Conservation (phyloP, 768 basidiomycete species). For the Chlorophyllum brunneum region DNA sequence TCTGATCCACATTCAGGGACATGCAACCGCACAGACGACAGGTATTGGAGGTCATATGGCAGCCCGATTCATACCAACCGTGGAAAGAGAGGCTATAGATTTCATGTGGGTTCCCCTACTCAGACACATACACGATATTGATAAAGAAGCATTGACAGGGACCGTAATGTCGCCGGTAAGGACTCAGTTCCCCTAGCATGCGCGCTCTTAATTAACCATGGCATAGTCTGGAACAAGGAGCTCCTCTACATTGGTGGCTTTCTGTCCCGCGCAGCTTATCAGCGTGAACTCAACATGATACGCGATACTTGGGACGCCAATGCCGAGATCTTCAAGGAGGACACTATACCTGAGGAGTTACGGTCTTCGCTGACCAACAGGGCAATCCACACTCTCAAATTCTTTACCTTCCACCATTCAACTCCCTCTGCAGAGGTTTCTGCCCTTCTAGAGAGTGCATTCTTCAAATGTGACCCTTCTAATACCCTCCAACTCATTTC, state of each 20-base stretch:
- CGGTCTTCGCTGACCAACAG: conserved; percentile 50
- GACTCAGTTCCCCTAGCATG: conserved; percentile 9
- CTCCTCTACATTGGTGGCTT: conserved; percentile 82
- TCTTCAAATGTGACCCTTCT: conserved; percentile 61
- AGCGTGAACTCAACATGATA: conserved; percentile 68
- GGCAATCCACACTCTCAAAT: conserved; percentile 76
- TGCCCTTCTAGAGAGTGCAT: conserved; percentile 63
- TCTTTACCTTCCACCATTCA: conserved; percentile 87
- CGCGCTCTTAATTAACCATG: conserved; percentile 9
- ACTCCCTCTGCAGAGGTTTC: conserved; percentile 85
- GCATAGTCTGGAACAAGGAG: conserved; percentile 84
- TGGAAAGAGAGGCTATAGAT: conserved; percentile 92
- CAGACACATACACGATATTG: neutral
- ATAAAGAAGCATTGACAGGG: conserved; percentile 37
- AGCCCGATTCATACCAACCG: conserved; percentile 90
- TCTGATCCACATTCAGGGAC: conserved; percentile 50
- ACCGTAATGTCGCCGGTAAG: conserved; percentile 76
- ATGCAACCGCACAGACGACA: conserved; percentile 90
- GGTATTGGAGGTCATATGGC: conserved; percentile 66
- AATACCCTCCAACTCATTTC: conserved; percentile 69
- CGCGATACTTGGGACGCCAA: conserved; percentile 57
- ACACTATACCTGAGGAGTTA: conserved; percentile 35
- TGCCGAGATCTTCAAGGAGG: conserved; percentile 24
- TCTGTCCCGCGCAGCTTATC: conserved; percentile 79
- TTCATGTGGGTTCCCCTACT: conserved; percentile 53